phyloP scores from a whole-genome alignment of 75 land plant genomes.

The Cunninghamia lanceolata region DNA sequence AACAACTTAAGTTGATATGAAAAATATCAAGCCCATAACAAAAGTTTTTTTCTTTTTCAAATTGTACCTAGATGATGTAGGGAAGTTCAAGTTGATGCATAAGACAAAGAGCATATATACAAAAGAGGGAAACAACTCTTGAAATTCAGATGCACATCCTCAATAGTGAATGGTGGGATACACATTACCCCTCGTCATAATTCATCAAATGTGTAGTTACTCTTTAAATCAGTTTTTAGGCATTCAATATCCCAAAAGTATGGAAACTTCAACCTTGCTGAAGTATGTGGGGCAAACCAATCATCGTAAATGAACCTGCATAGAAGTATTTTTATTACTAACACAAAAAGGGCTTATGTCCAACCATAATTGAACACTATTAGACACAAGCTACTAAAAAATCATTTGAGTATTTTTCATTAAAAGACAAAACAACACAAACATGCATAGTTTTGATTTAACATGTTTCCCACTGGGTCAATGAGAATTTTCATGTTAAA shows the following conservation, averaged over 20 bases:
- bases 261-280: constrained; percentile 61
- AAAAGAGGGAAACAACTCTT: background rate
- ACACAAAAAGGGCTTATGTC: background rate
- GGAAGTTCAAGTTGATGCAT: background rate
- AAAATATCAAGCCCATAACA: too few species aligned
- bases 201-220: constrained; percentile 25
- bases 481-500: too few species aligned
- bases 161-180: background rate
- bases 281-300: constrained; percentile 75
- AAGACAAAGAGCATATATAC: background rate
- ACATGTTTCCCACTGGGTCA: too few species aligned
- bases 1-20: too few species aligned
- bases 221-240: constrained; percentile 23
- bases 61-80: background rate
- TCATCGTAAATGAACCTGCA: constrained; percentile 74
- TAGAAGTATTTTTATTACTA: background rate
- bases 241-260: constrained; percentile 78
- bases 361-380: too few species aligned
- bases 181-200: background rate
- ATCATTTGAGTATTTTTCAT: too few species aligned
- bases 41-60: background rate
- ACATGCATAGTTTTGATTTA: too few species aligned
- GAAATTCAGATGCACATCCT: background rate
- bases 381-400: too few species aligned
- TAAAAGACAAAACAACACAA: too few species aligned